Evolutionary conservation across 164 flowering plant genomes (phyloP), one percentile per base, ranked within the genome.

Genomic region (Vitis riparia): DNA sequence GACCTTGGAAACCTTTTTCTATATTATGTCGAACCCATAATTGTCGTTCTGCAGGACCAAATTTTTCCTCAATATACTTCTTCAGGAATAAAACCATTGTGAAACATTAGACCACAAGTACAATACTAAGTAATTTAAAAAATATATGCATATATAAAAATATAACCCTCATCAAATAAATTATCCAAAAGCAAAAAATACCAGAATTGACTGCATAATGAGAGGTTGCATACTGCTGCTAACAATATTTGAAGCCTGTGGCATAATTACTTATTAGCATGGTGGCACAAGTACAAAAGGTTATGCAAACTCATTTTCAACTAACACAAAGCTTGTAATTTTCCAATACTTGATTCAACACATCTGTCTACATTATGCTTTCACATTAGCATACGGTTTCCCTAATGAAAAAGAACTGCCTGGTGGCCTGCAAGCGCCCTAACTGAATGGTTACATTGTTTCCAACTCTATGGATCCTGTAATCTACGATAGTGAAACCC

Each of bases 141-240:
- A 29, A 71, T n/a, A 53, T 1, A 52, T 12, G 11, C 3, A 19
- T 1, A 49, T 63, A 13, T 12, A 61, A 14, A 23, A 16, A 49
- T 37, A 37, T 7, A 6, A 37, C 7, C 7, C 44, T 6, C 44
- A 37, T 37, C 44, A 37, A 37, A 37, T 37, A 37, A 30, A 30
- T 53, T 51, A 52, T 55, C 17, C 16, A 48, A 44, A 19, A 79
- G 61, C 5, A 51, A 51, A 59, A 52, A 19, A 51, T 83, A 88
- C 91, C 88, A 85, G 80, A 57, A 84, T 53, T 10, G 77, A 52
- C 63, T 76, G 3, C 91, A 86, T 84, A 53, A 77, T 83, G 71
- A 84, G 89, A 63, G 91, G 90, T 68, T 89, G 94, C 64, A 89
- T 81, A 70, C 86, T 85, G 32, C 85, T 81, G 77, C 73, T 71